Base-by-base conservation (phyloP, 495 filamentous ascomycete genomes). In the Cercophora samala region DNA sequence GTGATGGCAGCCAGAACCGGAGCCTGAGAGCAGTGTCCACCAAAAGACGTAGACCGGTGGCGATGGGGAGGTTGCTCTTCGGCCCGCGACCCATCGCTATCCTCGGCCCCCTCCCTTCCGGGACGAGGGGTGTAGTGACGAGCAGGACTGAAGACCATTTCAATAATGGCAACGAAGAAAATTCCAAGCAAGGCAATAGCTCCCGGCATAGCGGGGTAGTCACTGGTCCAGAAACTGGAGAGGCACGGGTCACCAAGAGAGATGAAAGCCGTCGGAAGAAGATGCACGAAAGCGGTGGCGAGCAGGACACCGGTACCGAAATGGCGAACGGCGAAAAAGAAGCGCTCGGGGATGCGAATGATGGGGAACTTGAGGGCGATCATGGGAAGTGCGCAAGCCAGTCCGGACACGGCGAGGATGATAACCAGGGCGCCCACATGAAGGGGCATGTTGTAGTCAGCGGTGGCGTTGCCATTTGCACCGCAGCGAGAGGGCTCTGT, bases 221-320 rank as follows among this genome's bases (percentile, higher is more conserved):
- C 82, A 29, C 83, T 69, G 66, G 85, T 93, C 86, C 91, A 94
- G 68, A 92, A 90, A 24, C 74, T 75, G 24, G 90, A 89, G 11
- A 95, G 87, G 72, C 91, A 95, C 56, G 87, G 85, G 70, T 93
- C 86, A n/a, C 87, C 90, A 26, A 95, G 82, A 4, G 91, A 93
- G 60, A 86, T 78, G 75, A 95, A 94, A 32, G 91, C 91, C 1
- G 90, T 94, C 1, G 91, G 91, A 4, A 95, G 87, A 21, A 89
- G 79, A 75, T 95, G 91, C 5, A 94, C 91, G 72, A 95, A 94
- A 24, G 91, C 91, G n/a, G 91, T 93, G 21, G 91, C 91, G 59
- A 95, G 89, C 51, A 95, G 78, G 17, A 95, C 91, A 11, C 91
- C 91, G 5, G 91, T 94, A 56, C 91, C 91, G 67, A 95, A 92